A percentile compares a stretch with the other conserved stretches of the same genome.
Evolutionary conservation across 1,284 basidiomycete species (phyloP).

Genomic region (Trichosporon sp.): DNA sequence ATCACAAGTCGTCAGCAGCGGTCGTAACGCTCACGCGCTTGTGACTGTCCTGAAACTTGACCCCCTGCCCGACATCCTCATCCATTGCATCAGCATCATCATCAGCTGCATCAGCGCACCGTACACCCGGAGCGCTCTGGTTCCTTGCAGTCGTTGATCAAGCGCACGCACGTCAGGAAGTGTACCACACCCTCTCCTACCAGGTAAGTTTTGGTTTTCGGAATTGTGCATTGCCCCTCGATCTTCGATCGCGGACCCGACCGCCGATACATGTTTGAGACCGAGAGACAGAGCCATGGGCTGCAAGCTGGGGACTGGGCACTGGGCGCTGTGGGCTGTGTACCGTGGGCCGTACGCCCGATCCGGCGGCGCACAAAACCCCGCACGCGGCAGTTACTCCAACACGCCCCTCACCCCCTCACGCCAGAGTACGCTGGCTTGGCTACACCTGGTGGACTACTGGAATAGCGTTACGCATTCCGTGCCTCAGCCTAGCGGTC

Average conservation of each 20-base stretch:
- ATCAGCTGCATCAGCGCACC: not conserved
- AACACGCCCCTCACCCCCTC: not conserved
- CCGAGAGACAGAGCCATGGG: no score
- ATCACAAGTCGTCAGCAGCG: not conserved
- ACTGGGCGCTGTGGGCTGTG: no score
- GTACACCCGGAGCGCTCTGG: not conserved
- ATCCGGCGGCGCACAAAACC: not conserved
- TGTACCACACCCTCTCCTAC: no score
- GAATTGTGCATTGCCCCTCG: not conserved
- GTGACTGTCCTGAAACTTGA: not conserved
- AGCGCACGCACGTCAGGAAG: not conserved
- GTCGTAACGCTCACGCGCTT: not conserved
- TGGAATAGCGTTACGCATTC: not conserved
- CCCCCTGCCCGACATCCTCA: not conserved
- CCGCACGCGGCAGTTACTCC: no score
- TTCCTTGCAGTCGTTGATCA: not conserved
- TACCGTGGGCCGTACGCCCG: not conserved
- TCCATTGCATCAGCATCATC: not conserved
- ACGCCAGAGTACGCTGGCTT: no score
- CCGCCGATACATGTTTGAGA: no score
- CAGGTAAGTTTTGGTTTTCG: not conserved
- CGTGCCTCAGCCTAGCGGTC: not conserved
- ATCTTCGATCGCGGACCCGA: no score
- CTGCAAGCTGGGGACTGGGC: no score
- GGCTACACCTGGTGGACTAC: not conserved